These are phyloP conservation scores for Aspergillus floridensis DNA, from an alignment of 2,329 filamentous ascomycete species.

Conservation along the genomic window DNA sequence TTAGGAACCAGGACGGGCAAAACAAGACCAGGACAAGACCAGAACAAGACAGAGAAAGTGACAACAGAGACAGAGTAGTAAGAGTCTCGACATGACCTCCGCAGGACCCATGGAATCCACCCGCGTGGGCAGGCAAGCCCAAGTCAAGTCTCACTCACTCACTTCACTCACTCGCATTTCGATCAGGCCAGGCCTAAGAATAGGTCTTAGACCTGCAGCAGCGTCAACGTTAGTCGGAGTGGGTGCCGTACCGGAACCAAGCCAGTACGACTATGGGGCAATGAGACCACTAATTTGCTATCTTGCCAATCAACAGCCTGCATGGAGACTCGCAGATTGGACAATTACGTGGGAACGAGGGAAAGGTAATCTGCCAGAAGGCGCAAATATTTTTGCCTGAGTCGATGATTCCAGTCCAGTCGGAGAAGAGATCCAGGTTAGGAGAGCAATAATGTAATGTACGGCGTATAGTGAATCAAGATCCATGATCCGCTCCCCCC, in stretches of 20 bases:
- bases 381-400: background rate
- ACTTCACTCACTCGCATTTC: background rate
- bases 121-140: background rate
- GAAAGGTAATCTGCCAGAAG: slow-evolving; percentile 1
- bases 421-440: background rate
- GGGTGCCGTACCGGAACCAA: background rate
- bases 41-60: background rate
- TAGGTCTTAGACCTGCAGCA: slow-evolving; percentile 18
- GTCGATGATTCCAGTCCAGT: background rate
- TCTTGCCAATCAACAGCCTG: background rate
- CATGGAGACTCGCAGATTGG: background rate
- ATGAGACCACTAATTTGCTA: background rate
- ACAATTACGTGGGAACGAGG: background rate
- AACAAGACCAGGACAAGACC: background rate
- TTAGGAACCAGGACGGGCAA: background rate
- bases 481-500: background rate
- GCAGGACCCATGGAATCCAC: background rate
- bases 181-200: slow-evolving; percentile 18
- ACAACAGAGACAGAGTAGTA: background rate
- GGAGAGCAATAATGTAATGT: background rate
- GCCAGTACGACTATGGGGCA: background rate
- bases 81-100: background rate
- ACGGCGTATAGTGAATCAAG: background rate
- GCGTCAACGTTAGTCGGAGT: background rate
- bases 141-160: background rate